Base-by-base conservation (phyloP, 2,329 filamentous ascomycete genomes). In the Stylonectria norvegica region DNA sequence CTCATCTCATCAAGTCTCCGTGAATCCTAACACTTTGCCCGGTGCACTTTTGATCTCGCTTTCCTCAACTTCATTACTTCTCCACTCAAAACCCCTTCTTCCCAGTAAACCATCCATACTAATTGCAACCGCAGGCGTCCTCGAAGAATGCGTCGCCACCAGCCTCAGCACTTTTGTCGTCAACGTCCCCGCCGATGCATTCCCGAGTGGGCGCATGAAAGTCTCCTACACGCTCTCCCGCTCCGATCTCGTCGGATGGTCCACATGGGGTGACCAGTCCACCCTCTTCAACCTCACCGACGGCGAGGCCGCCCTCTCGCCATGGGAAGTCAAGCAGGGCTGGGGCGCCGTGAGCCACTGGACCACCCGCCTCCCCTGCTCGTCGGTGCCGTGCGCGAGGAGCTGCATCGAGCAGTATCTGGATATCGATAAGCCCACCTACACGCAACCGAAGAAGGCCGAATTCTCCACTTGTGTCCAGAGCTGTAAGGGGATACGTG, bases 241-340 rank as follows among this genome's bases (percentile, higher is more conserved):
- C 30, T 43, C 40, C 4, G 12, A 16, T 10, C 38, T 35, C 7
- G 40, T 43, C 23, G 14, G 30, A 20, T 43, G 16, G 18, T 27
- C 8, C 20, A 17, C 36, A 6, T 39, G 41, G 36, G 42, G 33
- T 33, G 34, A 44, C 42, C 36, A 40, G 29, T 28, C 37, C 4
- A 34, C 34, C n/a, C 11, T n/a, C 4, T 44, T 44, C 36, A 44
- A 44, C 18, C 28, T 44, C n/a, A 40, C 42, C 1, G 28, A 18
- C 20, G 32, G 42, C 27, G 14, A 44, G 18, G 42, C 25, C 18
- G 16, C 18, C 8, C 32, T 44, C 4, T 40, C 33, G 4, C 22
- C 34, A 10, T 36, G 28, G 32, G 42, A 44, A 29, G 11, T 14
- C 20, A 36, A 34, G 28, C 7, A 36, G 5, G 34, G 42, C 16